These are phyloP conservation scores for Penicillium argentinense DNA, from an alignment of 495 filamentous ascomycete species.

Conservation along the genomic window DNA sequence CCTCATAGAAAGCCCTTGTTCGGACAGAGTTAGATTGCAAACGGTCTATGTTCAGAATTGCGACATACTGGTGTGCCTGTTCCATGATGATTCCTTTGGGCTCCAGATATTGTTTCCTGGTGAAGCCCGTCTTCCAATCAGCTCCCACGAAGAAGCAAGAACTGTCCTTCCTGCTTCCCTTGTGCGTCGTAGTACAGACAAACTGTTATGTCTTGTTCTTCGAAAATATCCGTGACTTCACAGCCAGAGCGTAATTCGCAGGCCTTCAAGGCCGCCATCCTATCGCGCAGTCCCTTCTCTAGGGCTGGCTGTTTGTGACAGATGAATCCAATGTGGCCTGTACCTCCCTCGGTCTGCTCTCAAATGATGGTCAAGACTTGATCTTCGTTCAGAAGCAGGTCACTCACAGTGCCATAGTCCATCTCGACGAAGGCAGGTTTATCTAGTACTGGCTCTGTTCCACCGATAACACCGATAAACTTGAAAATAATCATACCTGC, in stretches of 20 bases:
- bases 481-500: constrained; percentile 31
- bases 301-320: constrained; percentile 29
- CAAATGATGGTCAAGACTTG: too few relatives aligned
- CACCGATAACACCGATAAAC: constrained; percentile 32
- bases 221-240: constrained; percentile 24
- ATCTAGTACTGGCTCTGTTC: constrained; percentile 20
- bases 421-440: constrained; percentile 26
- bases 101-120: constrained; percentile 50
- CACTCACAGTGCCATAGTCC: constrained; percentile 27
- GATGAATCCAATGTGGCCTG: constrained; percentile 37
- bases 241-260: constrained; percentile 36
- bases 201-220: constrained; percentile 28
- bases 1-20: constrained; percentile 43
- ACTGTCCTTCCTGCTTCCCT: constrained; percentile 20
- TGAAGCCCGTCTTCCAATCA: constrained; percentile 51
- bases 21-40: too few relatives aligned
- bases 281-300: constrained; percentile 25
- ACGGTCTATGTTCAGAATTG: too few relatives aligned
- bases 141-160: constrained; percentile 47
- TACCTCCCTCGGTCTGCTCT: constrained; percentile 34
- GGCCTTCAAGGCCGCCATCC: constrained; percentile 22
- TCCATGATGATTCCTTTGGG: constrained; percentile 41
- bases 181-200: constrained; percentile 32
- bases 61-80: constrained; percentile 28
- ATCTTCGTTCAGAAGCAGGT: background rate